Conservation (phyloP, 2,329 filamentous ascomycete species). For the Raffaelea deltoideospora region DNA sequence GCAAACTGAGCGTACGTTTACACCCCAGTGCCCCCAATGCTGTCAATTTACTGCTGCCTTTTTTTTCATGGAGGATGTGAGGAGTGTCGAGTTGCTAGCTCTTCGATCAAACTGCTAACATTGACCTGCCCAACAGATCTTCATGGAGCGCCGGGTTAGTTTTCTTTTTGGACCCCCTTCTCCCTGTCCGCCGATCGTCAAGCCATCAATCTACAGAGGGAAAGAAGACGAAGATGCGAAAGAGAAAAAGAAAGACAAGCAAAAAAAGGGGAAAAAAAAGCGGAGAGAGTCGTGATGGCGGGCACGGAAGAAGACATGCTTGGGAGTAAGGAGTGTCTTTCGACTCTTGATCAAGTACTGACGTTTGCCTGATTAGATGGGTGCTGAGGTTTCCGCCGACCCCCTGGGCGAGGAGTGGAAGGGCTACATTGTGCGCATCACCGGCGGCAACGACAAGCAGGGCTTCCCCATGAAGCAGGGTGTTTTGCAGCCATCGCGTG, state of each 20-base stretch:
- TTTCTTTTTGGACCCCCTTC: no score
- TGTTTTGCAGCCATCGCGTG: conserved; percentile 97
- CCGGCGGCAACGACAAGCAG: conserved; percentile 99
- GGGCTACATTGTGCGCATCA: conserved; percentile 99
- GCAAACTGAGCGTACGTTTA: conserved; percentile 78
- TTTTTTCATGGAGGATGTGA: no score
- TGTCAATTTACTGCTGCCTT: background rate
- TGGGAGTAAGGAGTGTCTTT: no score
- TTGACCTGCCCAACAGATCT: conserved; percentile 4
- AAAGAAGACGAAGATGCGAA: no score
- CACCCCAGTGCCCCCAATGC: background rate
- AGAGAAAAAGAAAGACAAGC: no score
- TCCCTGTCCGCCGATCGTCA: no score
- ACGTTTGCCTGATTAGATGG: conserved; percentile 45
- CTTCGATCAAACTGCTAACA: conserved; percentile 8
- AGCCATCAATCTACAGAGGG: no score
- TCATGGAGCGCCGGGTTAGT: conserved; percentile 13
- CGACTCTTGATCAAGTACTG: no score
- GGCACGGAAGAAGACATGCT: no score
- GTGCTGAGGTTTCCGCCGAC: conserved; percentile 83
- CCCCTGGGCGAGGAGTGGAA: conserved; percentile 98
- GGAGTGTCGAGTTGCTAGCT: no score
- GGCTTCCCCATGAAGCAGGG: conserved; percentile 99
- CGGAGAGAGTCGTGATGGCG: no score
- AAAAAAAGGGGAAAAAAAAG: no score